Evolutionary conservation across 495 filamentous ascomycete genomes (phyloP).

Genomic region (Daldinia childiae): DNA sequence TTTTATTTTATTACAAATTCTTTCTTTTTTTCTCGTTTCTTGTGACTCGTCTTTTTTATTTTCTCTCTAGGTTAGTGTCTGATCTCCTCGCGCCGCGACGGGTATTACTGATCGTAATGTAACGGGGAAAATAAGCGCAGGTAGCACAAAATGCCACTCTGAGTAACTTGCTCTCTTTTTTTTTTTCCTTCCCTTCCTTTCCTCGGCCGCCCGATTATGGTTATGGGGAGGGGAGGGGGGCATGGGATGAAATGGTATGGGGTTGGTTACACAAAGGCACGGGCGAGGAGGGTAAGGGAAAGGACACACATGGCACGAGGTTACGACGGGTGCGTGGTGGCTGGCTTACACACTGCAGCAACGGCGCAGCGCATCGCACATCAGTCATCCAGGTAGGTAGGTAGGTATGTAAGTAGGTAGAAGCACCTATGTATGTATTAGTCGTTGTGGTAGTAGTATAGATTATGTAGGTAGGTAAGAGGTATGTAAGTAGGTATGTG

Average conservation of each 20-base stretch:
- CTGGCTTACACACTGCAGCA: background rate
- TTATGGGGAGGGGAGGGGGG: no score
- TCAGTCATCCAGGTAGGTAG: no score
- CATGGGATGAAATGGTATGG: background rate
- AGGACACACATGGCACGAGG: slow-evolving; percentile 2
- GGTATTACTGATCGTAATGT: background rate
- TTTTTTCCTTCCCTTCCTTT: background rate
- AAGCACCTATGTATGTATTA: no score
- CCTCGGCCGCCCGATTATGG: background rate
- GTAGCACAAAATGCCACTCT: background rate
- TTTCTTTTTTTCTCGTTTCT: background rate
- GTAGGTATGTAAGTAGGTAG: no score
- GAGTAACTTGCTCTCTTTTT: background rate
- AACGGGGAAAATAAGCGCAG: background rate
- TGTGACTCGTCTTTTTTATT: background rate
- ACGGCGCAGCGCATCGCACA: background rate
- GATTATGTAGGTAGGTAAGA: no score
- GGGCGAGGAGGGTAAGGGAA: background rate
- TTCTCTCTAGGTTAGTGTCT: background rate
- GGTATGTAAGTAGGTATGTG: no score
- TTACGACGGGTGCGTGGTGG: background rate
- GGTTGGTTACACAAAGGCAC: slow-evolving; percentile 18
- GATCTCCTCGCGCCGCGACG: background rate
- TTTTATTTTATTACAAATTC: no score
- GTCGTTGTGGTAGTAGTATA: background rate